A percentile compares a stretch with the other conserved stretches of the same genome.
phyloP scores from a whole-genome alignment of 768 basidiomycete genomes.

The Phylloporus arenicola region DNA sequence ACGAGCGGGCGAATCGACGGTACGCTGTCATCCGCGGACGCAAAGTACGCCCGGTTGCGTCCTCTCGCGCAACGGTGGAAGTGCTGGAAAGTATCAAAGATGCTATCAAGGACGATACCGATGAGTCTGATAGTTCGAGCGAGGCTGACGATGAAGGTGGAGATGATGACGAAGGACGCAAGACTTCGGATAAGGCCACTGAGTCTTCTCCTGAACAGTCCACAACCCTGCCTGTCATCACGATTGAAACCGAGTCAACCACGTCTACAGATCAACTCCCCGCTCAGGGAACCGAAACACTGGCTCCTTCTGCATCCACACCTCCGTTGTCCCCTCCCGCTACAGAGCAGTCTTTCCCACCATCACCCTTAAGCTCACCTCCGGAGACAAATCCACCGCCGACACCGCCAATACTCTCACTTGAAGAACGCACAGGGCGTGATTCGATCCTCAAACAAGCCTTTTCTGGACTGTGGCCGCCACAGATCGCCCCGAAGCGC shows the following conservation, averaged over 20 bases:
- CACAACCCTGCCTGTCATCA: conserved; percentile 22
- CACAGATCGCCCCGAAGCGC: conserved; percentile 47
- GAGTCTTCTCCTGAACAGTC: conserved; percentile 32
- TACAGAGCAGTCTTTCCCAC: conserved; percentile 34
- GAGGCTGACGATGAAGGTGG: conserved; percentile 68
- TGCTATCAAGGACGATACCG: conserved; percentile 83
- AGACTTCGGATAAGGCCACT: conserved; percentile 22
- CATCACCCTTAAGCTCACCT: conserved; percentile 51
- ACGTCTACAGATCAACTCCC: conserved; percentile 1
- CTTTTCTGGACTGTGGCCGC: conserved; percentile 63
- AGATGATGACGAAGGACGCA: conserved; percentile 45
- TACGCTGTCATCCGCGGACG: conserved; percentile 85
- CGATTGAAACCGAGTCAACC: conserved; percentile 6
- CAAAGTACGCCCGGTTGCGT: conserved; percentile 85
- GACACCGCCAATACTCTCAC: conserved; percentile 48
- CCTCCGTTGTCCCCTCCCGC: conserved; percentile 26
- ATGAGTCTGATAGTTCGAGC: conserved; percentile 59
- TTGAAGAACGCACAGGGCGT: conserved; percentile 45
- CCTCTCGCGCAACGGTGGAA: conserved; percentile 82
- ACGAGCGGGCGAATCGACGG: conserved; percentile 66
- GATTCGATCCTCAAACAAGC: conserved; percentile 73
- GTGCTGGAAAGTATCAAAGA: conserved; percentile 87
- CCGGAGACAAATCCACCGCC: conserved; percentile 34
- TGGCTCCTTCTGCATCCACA: conserved; percentile 15
- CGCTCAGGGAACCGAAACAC: conserved; percentile 28